Base-by-base conservation (phyloP, 768 basidiomycete species). In the Pleurotus cornucopiae region DNA sequence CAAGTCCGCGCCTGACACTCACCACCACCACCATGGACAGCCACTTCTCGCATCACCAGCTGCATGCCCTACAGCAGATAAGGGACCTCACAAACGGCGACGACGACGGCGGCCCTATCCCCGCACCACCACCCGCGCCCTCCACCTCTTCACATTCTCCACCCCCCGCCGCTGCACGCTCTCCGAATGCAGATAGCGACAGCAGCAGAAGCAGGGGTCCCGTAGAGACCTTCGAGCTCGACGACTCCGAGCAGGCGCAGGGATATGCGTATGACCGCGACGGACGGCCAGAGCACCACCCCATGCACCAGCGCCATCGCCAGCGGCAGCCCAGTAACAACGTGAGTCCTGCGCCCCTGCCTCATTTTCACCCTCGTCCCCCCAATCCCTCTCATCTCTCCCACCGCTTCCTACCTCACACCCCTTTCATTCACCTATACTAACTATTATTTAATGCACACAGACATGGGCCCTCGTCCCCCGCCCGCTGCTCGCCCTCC, bases 31-130 rank as follows among this genome's bases (percentile, higher is more conserved):
- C 18, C 26, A 26, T 26, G 26, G 26, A 26, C 26, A 26, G 18
- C 18, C 18, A 26, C 26, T 7, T 26, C 26, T 26, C 26, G 26
- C 18, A 18, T 18, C 18, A 58, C 14, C 74, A 76, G 58, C 64
- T 59, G 4, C 66, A 58, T 6, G 73, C 77, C 3, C 62, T 81
- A 20, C 60, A 59, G 2, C 82, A 84, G 64, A 72, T 87, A 1
- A 77, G 79, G 41, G 79, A 81, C 59, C 69, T 88, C 54, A 85
- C 83, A 0, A 78, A 82, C 47, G 80, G 78, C 12, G 78, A 75
- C 11, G 86, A 88, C 64, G 76, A 78, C 39, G 62, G 60, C 5
- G 54, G 62, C 25, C 61, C 56, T 20, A 54, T 62, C n/a, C 60
- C 58, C 38, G 62, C 41, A 56, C 25, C 53, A 30, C 57, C 2